Evolutionary conservation across 192 early-diverging fungal species (phyloP).

Genomic region (Umbelopsis vinacea): DNA sequence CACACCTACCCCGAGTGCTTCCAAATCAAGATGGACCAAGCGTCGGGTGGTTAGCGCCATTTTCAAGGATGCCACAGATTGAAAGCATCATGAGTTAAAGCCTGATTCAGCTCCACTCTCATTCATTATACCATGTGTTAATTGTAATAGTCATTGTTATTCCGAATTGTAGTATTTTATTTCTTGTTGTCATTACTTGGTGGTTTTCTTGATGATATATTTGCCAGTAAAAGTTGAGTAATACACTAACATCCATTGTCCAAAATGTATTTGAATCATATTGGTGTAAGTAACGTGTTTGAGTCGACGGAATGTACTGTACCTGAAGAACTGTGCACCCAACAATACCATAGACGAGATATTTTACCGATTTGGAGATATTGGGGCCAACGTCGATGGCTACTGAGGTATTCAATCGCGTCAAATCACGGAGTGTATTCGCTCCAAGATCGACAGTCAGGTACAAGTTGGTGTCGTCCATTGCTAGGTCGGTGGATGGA

Average conservation of each 20-base stretch:
- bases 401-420: conserved; percentile 1
- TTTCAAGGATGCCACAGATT: background rate
- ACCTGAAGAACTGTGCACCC: conserved; percentile 8
- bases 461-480: conserved; percentile 8
- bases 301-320: background rate
- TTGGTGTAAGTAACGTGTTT: background rate
- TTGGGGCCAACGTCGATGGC: conserved; percentile 11
- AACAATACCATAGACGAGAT: background rate
- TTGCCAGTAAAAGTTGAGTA: conserved; percentile 13
- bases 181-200: background rate
- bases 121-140: conserved; percentile 3
- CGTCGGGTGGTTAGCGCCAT: background rate
- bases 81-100: no score
- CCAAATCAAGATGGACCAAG: conserved; percentile 12
- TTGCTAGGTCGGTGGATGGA: background rate
- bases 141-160: background rate
- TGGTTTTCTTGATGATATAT: background rate
- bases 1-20: background rate
- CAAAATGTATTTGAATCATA: background rate
- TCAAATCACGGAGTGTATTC: background rate
- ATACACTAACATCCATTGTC: conserved; percentile 3
- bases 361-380: background rate
- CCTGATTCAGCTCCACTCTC: background rate
- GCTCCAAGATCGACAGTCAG: background rate
- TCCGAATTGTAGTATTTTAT: background rate